Base-by-base conservation (phyloP, 2,329 filamentous ascomycete genomes). In the Xylaria multiplex region DNA sequence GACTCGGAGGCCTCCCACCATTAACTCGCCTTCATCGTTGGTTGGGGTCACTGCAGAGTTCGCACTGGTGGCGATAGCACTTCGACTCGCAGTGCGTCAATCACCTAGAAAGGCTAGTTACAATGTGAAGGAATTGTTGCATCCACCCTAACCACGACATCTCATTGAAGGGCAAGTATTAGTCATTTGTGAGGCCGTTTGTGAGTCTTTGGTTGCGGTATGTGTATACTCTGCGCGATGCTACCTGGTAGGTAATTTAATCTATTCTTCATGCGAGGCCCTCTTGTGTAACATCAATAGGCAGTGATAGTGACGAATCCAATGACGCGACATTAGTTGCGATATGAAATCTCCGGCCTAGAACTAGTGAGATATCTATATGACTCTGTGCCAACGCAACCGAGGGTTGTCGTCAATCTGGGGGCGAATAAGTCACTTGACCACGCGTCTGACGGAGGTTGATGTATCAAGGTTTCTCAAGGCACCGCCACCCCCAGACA, bases 401-500 rank as follows among this genome's bases (percentile, higher is more conserved):
- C 14, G 40, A 35, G 14, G 42, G 37, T 50, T 27, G 46, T 50
- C 43, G 48, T 32, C 32, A 48, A 49, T 56, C 56, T 45, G 60
- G 42, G 49, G 40, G 27, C 46, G 32, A 8, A 45, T 37, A 62
- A 54, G 66, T 71, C 67, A 70, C 67, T 70, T 72, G 68, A 68
- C 53, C 61, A 58, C 58, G 48, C 59, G 59, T 69, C 30, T 43
- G 58, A 46, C n/a, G 42, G 32, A 57, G 8, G 37, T 57, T 37
- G 27, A 58, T 7, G 27, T 43, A 60, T 45, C 22, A 49, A 52
- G 45, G 43, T 30, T 32, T 13, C 32, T 24, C 5, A 5, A 32
- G 48, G 60, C 69, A 69, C 64, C 60, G 69, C 71, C 69, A 73
- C 70, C 69, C 67, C 71, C 68, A 68, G 65, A 54, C 53, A 54